Base-by-base conservation (phyloP, 306 rosid genomes). In the Castanea mollissima region DNA sequence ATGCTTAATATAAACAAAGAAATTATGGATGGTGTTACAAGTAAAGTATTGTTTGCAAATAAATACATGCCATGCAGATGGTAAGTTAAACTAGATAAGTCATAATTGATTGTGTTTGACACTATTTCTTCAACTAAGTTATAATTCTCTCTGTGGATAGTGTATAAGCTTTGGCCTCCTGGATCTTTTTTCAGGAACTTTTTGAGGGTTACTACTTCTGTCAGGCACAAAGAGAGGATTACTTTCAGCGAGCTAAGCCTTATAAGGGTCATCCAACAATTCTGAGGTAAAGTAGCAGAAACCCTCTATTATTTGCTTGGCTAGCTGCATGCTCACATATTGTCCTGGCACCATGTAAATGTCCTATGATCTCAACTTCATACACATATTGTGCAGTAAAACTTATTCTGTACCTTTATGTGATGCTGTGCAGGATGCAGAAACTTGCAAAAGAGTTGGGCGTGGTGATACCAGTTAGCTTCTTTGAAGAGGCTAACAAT, bases 401-500 rank as follows among this genome's bases (percentile, higher is more conserved):
- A 49, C 65, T 76, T 55, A 56, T 64, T 83, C 51, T 63, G 20
- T 81, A 68, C 78, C 69, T 80, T 76, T 44, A 58, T 84, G 73
- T 75, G 75, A 35, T 83, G 78, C 79, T 81, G 34, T 56, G 41
- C 51, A 95, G 98, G 92, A 90, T 95, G 99, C 96, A 89, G 84
- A 84, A 88, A 79, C 88, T 95, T 85, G 96, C 99, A 13, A 87
- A 91, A 87, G 98, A 91, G 86, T 91, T 92, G 10, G 88, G 86
- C 56, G 93, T 90, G 56, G 99, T 95, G 76, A 87, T 93, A 76
- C 99, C 99, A 14, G 97, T 92, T 74, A 95, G 99, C 83, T 91
- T 95, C 87, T 95, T 89, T 82, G 99, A 95, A 85, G 99, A 95
- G 87, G 97, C 97, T 78, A 95, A 95, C 83, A 95, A 95, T 89